These are phyloP conservation scores for Mycena amicta DNA, from an alignment of 768 basidiomycete genomes.

Conservation along the genomic window DNA sequence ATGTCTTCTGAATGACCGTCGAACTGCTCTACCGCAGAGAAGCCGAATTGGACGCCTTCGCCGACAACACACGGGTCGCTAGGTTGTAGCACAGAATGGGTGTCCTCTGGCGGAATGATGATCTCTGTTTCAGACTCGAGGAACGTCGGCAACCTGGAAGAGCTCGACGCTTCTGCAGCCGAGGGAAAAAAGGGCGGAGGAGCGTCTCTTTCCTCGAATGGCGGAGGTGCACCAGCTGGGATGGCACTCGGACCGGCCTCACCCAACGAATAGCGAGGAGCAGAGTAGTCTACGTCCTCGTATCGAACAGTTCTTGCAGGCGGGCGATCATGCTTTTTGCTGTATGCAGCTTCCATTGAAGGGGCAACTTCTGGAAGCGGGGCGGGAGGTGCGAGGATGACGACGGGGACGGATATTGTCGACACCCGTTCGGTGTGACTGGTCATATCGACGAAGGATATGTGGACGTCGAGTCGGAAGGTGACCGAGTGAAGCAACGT, in stretches of 20 bases:
- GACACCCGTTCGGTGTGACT: slow-evolving; percentile 69
- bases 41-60: slow-evolving; percentile 81
- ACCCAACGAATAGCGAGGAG: slow-evolving; percentile 69
- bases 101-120: slow-evolving; percentile 54
- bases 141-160: slow-evolving; percentile 68
- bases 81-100: slow-evolving; percentile 40
- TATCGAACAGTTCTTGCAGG: slow-evolving; percentile 69
- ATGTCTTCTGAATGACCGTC: slow-evolving; percentile 78
- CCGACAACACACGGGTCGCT: slow-evolving; percentile 52
- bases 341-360: slow-evolving; percentile 73
- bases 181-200: slow-evolving; percentile 72
- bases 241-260: slow-evolving; percentile 77
- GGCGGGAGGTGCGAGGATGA: slow-evolving; percentile 72
- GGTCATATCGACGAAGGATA: slow-evolving; percentile 76
- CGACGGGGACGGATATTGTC: slow-evolving; percentile 67
- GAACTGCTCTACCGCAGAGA: slow-evolving; percentile 70
- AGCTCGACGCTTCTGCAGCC: slow-evolving; percentile 60
- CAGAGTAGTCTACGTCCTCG: slow-evolving; percentile 63
- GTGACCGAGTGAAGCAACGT: slow-evolving; percentile 83
- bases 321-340: slow-evolving; percentile 86
- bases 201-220: slow-evolving; percentile 82
- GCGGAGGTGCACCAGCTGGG: slow-evolving; percentile 70
- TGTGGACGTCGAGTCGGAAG: slow-evolving; percentile 72
- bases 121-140: slow-evolving; percentile 81
- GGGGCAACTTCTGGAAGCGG: slow-evolving; percentile 80